Base-by-base conservation (phyloP, 2,329 filamentous ascomycete genomes). In the Stachybotrys chlorohalonatus region DNA sequence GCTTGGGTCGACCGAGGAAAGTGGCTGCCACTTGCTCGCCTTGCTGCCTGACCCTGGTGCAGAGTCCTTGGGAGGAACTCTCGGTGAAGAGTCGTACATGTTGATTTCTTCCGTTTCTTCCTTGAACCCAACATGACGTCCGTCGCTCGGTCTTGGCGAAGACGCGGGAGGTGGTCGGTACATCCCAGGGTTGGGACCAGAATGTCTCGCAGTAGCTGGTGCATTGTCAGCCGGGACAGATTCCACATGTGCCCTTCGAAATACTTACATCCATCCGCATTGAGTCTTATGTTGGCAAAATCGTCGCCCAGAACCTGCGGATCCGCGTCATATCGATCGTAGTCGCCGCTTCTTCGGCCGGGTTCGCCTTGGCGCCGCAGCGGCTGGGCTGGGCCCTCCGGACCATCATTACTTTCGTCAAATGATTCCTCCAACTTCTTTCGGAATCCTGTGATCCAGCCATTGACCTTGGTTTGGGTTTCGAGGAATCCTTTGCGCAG, bases 21-120 rank as follows among this genome's bases (percentile, higher is more conserved):
- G 75, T 9, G 94, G 93, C 71, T 99, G 93, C 94, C 94, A 99
- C 75, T 99, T 99, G 80, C 92, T 96, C 49, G 82, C 73, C 74
- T 91, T 94, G 60, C 75, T 72, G 51, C 78, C 76, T n/a, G 75
- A 68, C 30, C 67, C 67, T 39, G 72, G 65, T 32, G 68, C 64
- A 57, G 61, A 71, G 66, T 78, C 83, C 70, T 78, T 84, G 60
- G 75, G 75, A 31, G 71, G 77, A 53, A 74, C 73, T 68, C 68
- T 77, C 36, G 85, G 81, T 52, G 84, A 84, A 11, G 80, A 76
- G 55, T 85, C 82, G 67, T 95, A 94, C 56, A 87, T 84, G 62
- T 75, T 77, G 53, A 96, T 92, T 65, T 96, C 90, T 63, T 95
- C 89, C 2, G 89, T 83, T 56, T 75, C 74, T 51, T 83, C 81